phyloP scores from a whole-genome alignment of 2,329 filamentous ascomycete species.

The Eurotiales sp. region DNA sequence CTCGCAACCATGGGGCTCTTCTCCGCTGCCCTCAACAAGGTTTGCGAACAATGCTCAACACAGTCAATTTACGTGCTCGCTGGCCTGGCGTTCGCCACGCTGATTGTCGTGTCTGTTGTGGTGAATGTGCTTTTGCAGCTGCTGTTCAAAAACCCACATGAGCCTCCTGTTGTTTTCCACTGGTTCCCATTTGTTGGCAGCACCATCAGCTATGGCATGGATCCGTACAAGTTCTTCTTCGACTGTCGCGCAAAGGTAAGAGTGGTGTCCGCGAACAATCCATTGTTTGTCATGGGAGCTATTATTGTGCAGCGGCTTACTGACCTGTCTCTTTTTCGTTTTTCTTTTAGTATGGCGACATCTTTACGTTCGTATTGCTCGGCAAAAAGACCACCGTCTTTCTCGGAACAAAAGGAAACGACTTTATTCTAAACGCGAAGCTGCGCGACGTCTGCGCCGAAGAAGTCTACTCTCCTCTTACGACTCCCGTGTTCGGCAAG shows the following conservation, averaged over 20 bases:
- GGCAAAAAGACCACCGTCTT: conserved; percentile 86
- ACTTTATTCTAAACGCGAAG: conserved; percentile 92
- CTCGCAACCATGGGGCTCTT: conserved; percentile 54
- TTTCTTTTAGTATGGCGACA: conserved; percentile 70
- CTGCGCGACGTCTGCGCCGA: conserved; percentile 85
- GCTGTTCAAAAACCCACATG: conserved; percentile 75
- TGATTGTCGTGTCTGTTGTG: conserved; percentile 57
- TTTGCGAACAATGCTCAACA: conserved; percentile 45
- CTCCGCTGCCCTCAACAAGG: conserved; percentile 42
- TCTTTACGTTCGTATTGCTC: conserved; percentile 85
- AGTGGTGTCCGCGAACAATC: no score
- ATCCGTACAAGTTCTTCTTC: conserved; percentile 64
- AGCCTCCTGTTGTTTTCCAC: conserved; percentile 66
- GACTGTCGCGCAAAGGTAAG: conserved; percentile 68
- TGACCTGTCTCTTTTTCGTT: neutral
- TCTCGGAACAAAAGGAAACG: conserved; percentile 76
- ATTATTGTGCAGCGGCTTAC: neutral
- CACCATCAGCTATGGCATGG: conserved; percentile 91
- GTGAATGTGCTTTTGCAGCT: conserved; percentile 79
- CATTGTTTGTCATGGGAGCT: no score
- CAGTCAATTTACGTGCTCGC: conserved; percentile 46
- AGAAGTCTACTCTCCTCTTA: conserved; percentile 79
- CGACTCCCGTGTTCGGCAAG: conserved; percentile 69
- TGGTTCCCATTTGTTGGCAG: conserved; percentile 73
- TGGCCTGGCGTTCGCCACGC: conserved; percentile 42